Percentiles rank a stretch among this genome's conserved stretches.
phyloP scores from a whole-genome alignment of 345 rosid species.

The Salix dunnii region DNA sequence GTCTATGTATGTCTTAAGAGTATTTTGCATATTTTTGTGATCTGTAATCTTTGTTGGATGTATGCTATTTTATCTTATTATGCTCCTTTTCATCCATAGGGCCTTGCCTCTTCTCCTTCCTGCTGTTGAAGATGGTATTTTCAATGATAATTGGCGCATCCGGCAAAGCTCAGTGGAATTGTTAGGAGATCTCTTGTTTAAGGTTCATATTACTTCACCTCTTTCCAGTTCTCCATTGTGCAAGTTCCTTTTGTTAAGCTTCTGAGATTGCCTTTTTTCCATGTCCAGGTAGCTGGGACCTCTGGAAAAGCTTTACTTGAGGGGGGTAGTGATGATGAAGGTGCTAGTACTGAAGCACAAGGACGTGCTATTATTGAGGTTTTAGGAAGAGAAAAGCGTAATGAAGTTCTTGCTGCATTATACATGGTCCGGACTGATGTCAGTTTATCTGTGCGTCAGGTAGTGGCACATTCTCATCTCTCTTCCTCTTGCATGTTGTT shows the following conservation, averaged over 20 bases:
- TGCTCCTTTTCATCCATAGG: conserved; percentile 37
- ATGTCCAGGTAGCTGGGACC: conserved; percentile 91
- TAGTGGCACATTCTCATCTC: conserved; percentile 25
- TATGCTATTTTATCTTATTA: neutral
- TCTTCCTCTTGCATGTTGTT: neutral
- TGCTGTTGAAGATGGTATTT: conserved; percentile 98
- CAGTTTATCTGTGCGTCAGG: conserved; percentile 95
- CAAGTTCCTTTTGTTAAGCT: neutral
- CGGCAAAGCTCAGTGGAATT: conserved; percentile 98
- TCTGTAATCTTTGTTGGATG: neutral
- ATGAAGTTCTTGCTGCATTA: conserved; percentile 92
- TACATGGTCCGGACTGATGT: conserved; percentile 98
- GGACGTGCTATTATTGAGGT: conserved; percentile 99
- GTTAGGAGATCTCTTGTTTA: conserved; percentile 91
- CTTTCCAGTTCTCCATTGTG: neutral
- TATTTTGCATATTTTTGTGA: neutral
- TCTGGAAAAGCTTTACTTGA: conserved; percentile 97
- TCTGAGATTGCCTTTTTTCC: neutral
- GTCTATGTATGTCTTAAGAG: neutral
- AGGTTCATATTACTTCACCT: conserved; percentile 41
- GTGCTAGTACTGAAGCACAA: conserved; percentile 98
- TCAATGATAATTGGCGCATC: conserved; percentile 95
- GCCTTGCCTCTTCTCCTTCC: conserved; percentile 97
- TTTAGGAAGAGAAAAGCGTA: conserved; percentile 91
- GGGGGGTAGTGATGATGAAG: conserved; percentile 99